These are phyloP conservation scores for Alternaria incomplexa DNA, from an alignment of 2,329 filamentous ascomycete genomes.

Conservation along the genomic window DNA sequence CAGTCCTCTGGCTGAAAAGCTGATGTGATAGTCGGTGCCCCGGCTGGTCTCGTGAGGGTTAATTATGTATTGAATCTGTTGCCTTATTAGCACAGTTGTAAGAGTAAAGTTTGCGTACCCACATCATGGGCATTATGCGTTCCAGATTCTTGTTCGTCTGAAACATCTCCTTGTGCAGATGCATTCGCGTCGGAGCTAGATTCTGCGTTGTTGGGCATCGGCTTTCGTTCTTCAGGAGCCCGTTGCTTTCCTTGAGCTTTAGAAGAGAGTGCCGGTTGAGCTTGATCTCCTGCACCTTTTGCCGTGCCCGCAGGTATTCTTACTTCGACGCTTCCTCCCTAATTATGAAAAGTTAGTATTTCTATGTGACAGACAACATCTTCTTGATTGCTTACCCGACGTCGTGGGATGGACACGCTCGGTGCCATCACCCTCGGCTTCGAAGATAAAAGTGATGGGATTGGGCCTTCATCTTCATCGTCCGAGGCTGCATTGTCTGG, in stretches of 20 bases:
- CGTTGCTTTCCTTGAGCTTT: too few relatives aligned
- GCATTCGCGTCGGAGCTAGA: fast-evolving
- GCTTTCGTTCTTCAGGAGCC: too few relatives aligned
- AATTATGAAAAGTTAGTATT: not conserved
- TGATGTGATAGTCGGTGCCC: too few relatives aligned
- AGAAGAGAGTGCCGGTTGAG: too few relatives aligned
- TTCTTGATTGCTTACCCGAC: not conserved
- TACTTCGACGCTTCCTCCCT: not conserved
- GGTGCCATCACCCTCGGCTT: not conserved
- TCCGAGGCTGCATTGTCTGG: not conserved
- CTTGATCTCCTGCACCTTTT: fast-evolving
- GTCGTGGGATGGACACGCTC: not conserved
- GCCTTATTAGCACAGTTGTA: too few relatives aligned
- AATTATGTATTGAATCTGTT: fast-evolving
- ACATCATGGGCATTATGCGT: too few relatives aligned
- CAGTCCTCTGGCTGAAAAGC: too few relatives aligned
- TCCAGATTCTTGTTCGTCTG: too few relatives aligned
- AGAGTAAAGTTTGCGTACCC: too few relatives aligned
- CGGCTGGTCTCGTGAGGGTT: too few relatives aligned
- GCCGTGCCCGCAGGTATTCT: not conserved
- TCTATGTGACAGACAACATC: not conserved
- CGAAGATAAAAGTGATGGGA: fast-evolving
- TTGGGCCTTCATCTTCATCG: not conserved
- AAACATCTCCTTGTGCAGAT: too few relatives aligned
- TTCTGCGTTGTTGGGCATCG: fast-evolving